Evolutionary conservation across 2,329 filamentous ascomycete genomes (phyloP).

Genomic region (Ophiosphaerella herpotricha): DNA sequence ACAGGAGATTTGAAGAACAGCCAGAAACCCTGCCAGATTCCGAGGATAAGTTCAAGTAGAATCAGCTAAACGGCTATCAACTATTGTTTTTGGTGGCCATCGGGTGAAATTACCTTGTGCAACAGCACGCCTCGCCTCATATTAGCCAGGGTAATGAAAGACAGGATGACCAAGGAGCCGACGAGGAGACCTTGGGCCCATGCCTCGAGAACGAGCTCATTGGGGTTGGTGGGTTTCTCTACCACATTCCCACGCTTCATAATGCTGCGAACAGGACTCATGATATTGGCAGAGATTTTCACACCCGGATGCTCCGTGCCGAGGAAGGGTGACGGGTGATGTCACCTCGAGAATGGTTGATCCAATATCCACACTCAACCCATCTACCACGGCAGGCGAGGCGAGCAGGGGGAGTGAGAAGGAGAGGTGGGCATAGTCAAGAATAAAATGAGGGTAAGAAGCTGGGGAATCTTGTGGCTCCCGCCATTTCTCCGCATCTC

Average conservation of each 20-base stretch:
- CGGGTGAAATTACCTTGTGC: conserved; percentile 46
- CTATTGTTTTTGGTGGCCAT: background rate
- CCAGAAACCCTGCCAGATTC: conserved; percentile 63
- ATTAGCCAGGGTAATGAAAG: conserved; percentile 54
- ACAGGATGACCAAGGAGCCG: conserved; percentile 54
- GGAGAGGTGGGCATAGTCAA: background rate
- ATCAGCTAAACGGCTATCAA: conserved; percentile 46
- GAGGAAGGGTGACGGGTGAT: conserved; percentile 25
- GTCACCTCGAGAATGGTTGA: conserved; percentile 22
- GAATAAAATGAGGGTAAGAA: conserved; percentile 7
- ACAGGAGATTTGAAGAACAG: conserved; percentile 60
- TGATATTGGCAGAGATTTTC: conserved; percentile 21
- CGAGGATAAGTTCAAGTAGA: conserved; percentile 58
- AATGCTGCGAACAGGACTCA: conserved; percentile 22
- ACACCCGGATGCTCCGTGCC: conserved; percentile 12
- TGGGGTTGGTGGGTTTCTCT: conserved; percentile 36
- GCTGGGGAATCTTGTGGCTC: conserved; percentile 22
- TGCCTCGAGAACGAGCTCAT: conserved; percentile 45
- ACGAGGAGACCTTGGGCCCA: conserved; percentile 49
- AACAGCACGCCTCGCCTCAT: conserved; percentile 54
- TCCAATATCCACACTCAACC: conserved; percentile 14
- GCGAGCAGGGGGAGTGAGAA: background rate
- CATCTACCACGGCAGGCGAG: conserved; percentile 25
- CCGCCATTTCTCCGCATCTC: conserved; percentile 38
- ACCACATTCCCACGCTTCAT: conserved; percentile 23